Base-by-base conservation (phyloP, 2,329 filamentous ascomycete species). In the Alternaria brassicicola region DNA sequence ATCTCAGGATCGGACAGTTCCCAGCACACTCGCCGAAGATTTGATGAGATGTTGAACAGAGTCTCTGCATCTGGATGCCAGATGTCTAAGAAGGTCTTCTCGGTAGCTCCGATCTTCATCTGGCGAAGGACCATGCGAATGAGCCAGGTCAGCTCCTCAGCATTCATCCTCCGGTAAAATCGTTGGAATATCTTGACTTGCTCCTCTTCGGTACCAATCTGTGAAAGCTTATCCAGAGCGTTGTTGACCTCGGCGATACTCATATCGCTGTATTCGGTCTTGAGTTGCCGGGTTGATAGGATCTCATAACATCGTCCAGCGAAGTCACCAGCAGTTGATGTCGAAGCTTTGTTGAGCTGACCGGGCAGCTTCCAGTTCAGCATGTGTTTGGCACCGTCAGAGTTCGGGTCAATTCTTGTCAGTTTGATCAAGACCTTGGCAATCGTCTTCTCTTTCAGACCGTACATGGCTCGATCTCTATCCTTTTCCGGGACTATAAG, bases 401-500 rank as follows among this genome's bases (percentile, higher is more conserved):
- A 96, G 68, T 93, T 89, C 69, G 89, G 91, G 79, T 93, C 89
- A 69, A 99, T 96, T 73, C 93, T 94, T 83, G 97, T 89, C 36
- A 97, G 85, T 73, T 93, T 94, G 57, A 97, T 91, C n/a, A 98
- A 82, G 19, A 98, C 80, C 73, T 93, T 97, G 9, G 89, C 94
- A 59, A 99, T 93, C 5, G 89, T 86, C 74, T 90, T 93, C 80
- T 99, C 95, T 74, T 98, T 98, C 38, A 99, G 82, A 1, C 94
- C 92, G 71, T 98, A 99, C 82, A 97, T 93, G 17, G 90, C 90
- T 46, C 95, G 87, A 70, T 98, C 93, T 36, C 93, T 87, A 72
- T 99, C 95, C 73, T 96, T 96, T 70, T 96, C 92, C 0, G 94
- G 93, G 3, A 97, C 83, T 56, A 98, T 97, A 45, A 99, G 85